phyloP scores from a whole-genome alignment of 176 grass and related monocot species.

The Sorghum bicolor region DNA sequence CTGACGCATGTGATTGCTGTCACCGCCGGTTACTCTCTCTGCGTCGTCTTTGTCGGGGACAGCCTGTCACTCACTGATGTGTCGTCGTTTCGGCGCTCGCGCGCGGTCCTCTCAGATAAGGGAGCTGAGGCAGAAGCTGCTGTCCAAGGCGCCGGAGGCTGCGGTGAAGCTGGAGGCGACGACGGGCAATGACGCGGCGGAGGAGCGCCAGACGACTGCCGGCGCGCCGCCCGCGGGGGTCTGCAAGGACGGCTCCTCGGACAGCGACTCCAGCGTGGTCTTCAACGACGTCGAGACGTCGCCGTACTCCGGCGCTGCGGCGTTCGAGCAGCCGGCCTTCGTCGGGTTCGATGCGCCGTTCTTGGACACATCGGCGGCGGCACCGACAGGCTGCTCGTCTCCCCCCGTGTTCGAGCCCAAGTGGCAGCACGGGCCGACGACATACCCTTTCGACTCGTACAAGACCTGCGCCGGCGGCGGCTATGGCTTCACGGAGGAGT shows the following conservation, averaged over 20 bases:
- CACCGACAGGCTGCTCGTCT: conserved; percentile 9
- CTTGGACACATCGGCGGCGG: conserved; percentile 31
- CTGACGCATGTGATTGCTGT: too few relatives aligned
- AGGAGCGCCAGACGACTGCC: conserved; percentile 2
- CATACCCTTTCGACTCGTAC: conserved; percentile 25
- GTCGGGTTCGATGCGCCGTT: conserved; percentile 27
- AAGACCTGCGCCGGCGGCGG: background rate
- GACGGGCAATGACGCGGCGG: conserved; percentile 9
- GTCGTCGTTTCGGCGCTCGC: background rate
- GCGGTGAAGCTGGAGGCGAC: conserved; percentile 20
- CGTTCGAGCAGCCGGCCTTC: conserved; percentile 20
- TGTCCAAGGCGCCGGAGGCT: background rate
- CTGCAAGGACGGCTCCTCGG: conserved; percentile 71
- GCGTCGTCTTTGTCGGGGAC: background rate
- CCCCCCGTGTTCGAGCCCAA: conserved; percentile 32
- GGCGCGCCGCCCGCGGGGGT: background rate
- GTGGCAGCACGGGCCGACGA: conserved; percentile 12
- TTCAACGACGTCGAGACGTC: conserved; percentile 61
- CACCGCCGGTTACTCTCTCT: background rate
- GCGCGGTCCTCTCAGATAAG: conserved; percentile 25
- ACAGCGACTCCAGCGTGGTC: conserved; percentile 78
- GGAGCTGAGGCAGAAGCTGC: conserved; percentile 54
- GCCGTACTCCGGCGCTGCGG: conserved; percentile 31
- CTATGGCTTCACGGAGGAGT: conserved; percentile 45
- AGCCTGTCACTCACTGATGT: background rate